Base-by-base conservation (phyloP, 495 filamentous ascomycete species). In the Platismatia glauca region DNA sequence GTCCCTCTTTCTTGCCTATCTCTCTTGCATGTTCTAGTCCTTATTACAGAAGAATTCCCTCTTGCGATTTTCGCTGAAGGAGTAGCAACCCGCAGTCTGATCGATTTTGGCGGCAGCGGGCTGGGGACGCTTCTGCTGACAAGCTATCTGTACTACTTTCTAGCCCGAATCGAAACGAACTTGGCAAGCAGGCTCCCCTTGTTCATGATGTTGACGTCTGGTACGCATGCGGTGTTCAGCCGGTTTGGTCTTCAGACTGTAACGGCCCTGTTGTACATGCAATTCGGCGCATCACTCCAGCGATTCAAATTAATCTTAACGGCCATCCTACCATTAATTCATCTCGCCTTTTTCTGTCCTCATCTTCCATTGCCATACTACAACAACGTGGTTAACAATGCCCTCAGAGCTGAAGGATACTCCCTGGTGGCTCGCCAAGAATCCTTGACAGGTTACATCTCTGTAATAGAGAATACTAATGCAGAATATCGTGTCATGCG, bases 381-480 rank as follows among this genome's bases (percentile, higher is more conserved):
- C 22, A 78, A 82, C 0, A 70, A 70, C 9, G 76, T 78, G 3
- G 71, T 94, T 24, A 93, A 96, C 64, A 70, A 73, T 5, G 86
- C 81, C 2, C 74, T 97, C 22, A 68, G 72, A 27, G 68, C 67
- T 18, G 74, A 77, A 52, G 77, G 76, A 5, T 82, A 73, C 58
- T 77, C 81, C 4, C 73, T 97, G 8, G 69, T 97, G 46, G 91
- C 87, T 38, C 86, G 94, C 20, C 76, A 82, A 68, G 92, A 97
- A 69, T 95, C 89, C 0, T 71, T 84, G 18, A 97, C 94, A 12
- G 94, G 94, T 3, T 98, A 98, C 70, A 76, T 98, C 48, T 96
- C 94, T 0, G 88, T 98, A 8, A 69, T 97, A 41, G 88, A 97
- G 50, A 89, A 84, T 67, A 61, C 80, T 12, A 73, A 86, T 12